Base-by-base conservation (phyloP, 2,329 filamentous ascomycete species). In the Phialemonium atrogriseum region DNA sequence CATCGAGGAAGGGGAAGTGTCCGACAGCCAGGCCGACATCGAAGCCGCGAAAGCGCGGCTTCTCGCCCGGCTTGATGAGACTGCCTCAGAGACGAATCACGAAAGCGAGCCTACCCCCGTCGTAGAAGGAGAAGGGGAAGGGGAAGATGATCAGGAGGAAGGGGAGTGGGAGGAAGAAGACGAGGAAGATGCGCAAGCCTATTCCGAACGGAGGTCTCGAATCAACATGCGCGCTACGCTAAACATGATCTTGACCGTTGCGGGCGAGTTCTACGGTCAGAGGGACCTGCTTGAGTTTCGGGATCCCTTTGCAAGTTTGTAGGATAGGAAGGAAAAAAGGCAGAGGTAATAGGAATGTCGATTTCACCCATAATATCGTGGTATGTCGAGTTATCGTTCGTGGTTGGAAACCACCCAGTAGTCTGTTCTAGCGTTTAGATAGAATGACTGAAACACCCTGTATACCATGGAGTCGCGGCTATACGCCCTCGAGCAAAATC, bases 231-330 rank as follows among this genome's bases (percentile, higher is more conserved):
- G 73, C 17, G 80, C 77, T n/a, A 87, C 86, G 24, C 66, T 95
- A 20, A 88, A 93, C 58, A 94, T 94, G 85, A 84, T 95, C 32
- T 64, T 95, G 44, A 91, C 84, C 0, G 70, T 95, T 21, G 80
- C 83, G 28, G 88, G 86, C 46, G 87, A 94, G 58, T 77, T 84
- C 43, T 96, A 88, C 57, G 87, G 89, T 2, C 89, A 96, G 58
- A 70, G 80, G 42, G 89, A 96, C 55, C 58, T 95, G 40, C 68
- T 95, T 29, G 77, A 83, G 46, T 83, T 80, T 39, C 73, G 86
- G 36, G 73, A 80, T 39, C 71, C 72, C 4, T 77, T 76, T 45
- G 58, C 64, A 14, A n/a, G n/a, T n/a, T n/a, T n/a, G n/a, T n/a
- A n/a, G n/a, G n/a, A n/a, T n/a, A n/a, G n/a, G n/a, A n/a, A n/a